A percentile compares a stretch with the other conserved stretches of the same genome.
Evolutionary conservation across 495 filamentous ascomycete genomes (phyloP).

Genomic region (Talaromyces liani): DNA sequence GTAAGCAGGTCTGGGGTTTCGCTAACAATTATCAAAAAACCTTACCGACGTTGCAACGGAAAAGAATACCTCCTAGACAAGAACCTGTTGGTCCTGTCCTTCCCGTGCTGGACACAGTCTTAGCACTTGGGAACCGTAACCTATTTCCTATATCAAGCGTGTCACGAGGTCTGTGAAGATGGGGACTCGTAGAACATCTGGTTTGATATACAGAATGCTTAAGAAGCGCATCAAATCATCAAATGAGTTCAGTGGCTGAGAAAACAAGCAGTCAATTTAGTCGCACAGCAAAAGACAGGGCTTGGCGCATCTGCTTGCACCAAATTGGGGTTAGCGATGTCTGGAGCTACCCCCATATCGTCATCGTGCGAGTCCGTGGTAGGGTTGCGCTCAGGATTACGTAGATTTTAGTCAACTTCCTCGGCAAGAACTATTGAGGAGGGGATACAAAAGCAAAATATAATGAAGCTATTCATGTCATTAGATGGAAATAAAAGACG

Average conservation of each 20-base stretch:
- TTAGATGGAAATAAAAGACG: neutral
- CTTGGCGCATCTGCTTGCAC: neutral
- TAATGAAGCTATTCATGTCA: neutral
- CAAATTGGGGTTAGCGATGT: neutral
- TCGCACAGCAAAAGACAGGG: neutral
- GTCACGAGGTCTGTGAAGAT: neutral
- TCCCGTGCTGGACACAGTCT: neutral
- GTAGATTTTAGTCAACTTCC: neutral
- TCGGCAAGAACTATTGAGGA: neutral
- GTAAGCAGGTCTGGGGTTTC: neutral
- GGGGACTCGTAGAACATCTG: neutral
- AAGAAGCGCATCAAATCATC: neutral
- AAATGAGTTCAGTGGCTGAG: conserved; percentile 1
- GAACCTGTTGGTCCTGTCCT: neutral
- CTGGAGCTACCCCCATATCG: neutral
- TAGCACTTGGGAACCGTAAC: neutral
- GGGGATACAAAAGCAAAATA: neutral
- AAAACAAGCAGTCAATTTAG: neutral
- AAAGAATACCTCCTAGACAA: neutral
- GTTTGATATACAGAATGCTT: neutral
- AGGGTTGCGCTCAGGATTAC: neutral
- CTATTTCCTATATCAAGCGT: neutral
- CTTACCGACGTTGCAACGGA: neutral
- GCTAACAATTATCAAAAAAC: neutral
- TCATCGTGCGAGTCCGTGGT: neutral